Evolutionary conservation across 2,329 filamentous ascomycete species (phyloP).

Genomic region (Sphaerostilbella broomeana): DNA sequence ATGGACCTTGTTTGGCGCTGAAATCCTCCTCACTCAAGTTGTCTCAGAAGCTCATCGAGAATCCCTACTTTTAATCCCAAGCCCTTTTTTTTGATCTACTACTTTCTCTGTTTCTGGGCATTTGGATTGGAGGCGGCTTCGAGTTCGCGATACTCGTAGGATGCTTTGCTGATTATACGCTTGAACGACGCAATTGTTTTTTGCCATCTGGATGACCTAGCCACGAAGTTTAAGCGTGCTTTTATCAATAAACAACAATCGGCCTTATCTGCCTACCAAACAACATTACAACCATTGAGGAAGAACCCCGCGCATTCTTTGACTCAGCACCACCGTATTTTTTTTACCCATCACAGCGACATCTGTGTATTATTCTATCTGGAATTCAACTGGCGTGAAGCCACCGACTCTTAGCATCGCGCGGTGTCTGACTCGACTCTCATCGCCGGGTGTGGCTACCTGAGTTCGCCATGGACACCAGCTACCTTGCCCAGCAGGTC

Average conservation of each 20-base stretch:
- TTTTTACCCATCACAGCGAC: not conserved
- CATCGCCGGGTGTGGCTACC: conserved; percentile 6
- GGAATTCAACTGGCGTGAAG: conserved; percentile 11
- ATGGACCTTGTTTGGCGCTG: no score
- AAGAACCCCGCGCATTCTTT: conserved; percentile 6
- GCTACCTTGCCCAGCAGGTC: conserved; percentile 90
- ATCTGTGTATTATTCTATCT: not conserved
- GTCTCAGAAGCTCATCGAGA: conserved; percentile 8
- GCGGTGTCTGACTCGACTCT: not conserved
- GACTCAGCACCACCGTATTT: not conserved
- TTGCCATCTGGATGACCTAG: not conserved
- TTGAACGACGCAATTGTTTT: not conserved
- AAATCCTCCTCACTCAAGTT: conserved; percentile 3
- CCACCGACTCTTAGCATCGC: conserved; percentile 14
- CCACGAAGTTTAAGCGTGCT: not conserved
- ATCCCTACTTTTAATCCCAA: not conserved
- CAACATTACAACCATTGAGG: not conserved
- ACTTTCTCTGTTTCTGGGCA: not conserved
- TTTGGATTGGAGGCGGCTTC: not conserved
- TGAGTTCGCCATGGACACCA: conserved; percentile 65
- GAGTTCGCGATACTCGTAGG: not conserved
- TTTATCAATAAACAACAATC: conserved; percentile 7
- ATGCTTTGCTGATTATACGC: not conserved
- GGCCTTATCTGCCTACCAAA: conserved; percentile 1
- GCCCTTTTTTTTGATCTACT: not conserved